These are phyloP conservation scores for Ophiostoma novo-ulmi DNA, from an alignment of 2,329 filamentous ascomycete genomes.

Conservation along the genomic window DNA sequence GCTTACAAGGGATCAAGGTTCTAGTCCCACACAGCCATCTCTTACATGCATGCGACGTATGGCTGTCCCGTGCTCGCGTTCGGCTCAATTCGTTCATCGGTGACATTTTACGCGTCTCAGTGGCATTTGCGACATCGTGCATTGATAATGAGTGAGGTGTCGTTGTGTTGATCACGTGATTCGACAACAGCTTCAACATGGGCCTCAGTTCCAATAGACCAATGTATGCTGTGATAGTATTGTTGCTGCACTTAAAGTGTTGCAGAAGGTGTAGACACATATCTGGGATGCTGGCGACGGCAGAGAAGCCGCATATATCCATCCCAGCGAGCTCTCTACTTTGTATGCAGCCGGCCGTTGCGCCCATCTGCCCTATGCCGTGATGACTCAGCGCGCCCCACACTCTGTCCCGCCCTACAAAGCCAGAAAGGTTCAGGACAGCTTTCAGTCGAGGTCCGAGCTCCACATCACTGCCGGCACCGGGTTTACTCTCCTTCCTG, in stretches of 20 bases:
- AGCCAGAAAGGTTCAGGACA: not conserved
- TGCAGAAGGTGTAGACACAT: no score
- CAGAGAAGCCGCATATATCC: not conserved
- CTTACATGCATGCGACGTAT: not conserved
- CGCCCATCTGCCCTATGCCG: not conserved
- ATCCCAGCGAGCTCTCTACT: not conserved
- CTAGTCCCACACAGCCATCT: not conserved
- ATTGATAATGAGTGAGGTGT: not conserved
- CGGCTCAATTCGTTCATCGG: not conserved
- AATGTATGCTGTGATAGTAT: no score
- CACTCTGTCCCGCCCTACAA: not conserved
- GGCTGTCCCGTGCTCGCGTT: conserved; percentile 2
- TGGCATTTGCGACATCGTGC: not conserved
- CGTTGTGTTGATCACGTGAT: not conserved
- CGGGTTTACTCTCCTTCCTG: conserved; percentile 2
- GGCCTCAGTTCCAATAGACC: no score
- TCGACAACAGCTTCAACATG: not conserved
- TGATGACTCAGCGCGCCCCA: not conserved
- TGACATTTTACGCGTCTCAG: not conserved
- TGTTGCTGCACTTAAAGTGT: no score
- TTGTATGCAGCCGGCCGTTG: not conserved
- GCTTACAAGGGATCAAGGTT: not conserved
- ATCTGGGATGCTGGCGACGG: not conserved
- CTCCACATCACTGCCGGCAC: conserved; percentile 1
- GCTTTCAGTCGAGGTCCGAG: conserved; percentile 10